Evolutionary conservation across 2,329 filamentous ascomycete species (phyloP), one percentile per base, ranked within the genome.

Genomic region (Monosporascus sp.): DNA sequence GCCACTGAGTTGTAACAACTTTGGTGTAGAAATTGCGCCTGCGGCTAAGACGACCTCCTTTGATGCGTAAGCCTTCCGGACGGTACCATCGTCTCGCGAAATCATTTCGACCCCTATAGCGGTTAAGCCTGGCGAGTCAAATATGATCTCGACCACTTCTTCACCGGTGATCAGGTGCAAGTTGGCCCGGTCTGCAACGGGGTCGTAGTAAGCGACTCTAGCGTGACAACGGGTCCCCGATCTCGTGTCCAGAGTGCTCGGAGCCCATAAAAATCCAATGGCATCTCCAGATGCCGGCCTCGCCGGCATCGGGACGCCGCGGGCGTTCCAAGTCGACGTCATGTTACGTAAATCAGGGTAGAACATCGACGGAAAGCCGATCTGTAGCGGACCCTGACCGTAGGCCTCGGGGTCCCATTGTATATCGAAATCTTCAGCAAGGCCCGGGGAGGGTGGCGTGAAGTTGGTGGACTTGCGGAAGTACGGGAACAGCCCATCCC

Each of bases 21-120:
- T 68, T 2, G 74, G 74, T 3, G 71, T 74, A 52, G 74, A 71
- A 37, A 75, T 68, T 2, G 70, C 63, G 3, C 74, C 75, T 0
- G 73, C 72, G 2, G 72, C 68, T 1, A 77, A 46, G 40, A 77
- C 70, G 2, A 77, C 69, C 55, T 77, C 74, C 38, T 67, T 69
- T 9, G 48, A 64, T 2, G 63, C 63, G 9, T 47, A 40, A 7
- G 62, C 55, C 22, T 49, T 43, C 11, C 27, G 20, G 20, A 22
- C 31, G 17, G 16, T 22, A 37, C 37, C 43, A 17, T n/a, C 27
- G 19, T 48, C 48, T 19, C 52, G 57, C 7, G 49, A 53, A 7
- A 48, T 59, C 53, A 37, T 53, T 24, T 38, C 8, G 37, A 37
- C 9, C 26, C 52, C 31, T 44, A 20, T 50, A 41, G 49, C 38